Evolutionary conservation across 2,329 filamentous ascomycete species (phyloP).

Genomic region (Trichothecium roseum): DNA sequence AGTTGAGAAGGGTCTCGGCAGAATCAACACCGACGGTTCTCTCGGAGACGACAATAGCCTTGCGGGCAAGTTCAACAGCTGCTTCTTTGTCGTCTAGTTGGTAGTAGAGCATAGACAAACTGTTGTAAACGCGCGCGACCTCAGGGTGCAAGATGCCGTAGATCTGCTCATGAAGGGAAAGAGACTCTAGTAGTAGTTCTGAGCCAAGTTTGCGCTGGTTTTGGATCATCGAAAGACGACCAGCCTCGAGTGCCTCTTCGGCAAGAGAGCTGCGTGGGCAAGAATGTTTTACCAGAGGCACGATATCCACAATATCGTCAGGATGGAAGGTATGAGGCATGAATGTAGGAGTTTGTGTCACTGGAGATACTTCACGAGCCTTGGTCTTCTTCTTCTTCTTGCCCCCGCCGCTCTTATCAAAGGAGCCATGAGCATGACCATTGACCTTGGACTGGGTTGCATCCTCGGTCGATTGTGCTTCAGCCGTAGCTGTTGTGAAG

Average conservation of each 20-base stretch:
- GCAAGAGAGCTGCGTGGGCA: constrained; percentile 82
- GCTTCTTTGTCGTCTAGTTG: constrained; percentile 96
- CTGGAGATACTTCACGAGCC: constrained; percentile 41
- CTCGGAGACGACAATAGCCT: constrained; percentile 93
- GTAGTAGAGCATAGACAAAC: constrained; percentile 90
- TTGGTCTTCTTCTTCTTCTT: constrained; percentile 55
- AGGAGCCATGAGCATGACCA: constrained; percentile 14
- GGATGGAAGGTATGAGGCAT: constrained; percentile 50
- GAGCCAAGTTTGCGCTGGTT: constrained; percentile 93
- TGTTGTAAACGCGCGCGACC: constrained; percentile 91
- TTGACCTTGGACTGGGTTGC: constrained; percentile 25
- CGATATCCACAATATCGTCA: constrained; percentile 83
- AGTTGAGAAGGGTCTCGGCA: constrained; percentile 86
- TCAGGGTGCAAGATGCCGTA: constrained; percentile 96
- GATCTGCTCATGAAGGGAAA: constrained; percentile 96
- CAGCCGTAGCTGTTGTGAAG: constrained; percentile 20
- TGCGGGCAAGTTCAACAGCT: constrained; percentile 88
- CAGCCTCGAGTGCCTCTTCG: constrained; percentile 91
- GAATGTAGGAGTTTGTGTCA: constrained; percentile 23
- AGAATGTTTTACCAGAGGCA: constrained; percentile 93
- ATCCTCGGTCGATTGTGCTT: constrained; percentile 15
- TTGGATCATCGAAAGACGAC: constrained; percentile 90
- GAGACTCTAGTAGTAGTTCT: constrained; percentile 87
- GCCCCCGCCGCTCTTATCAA: constrained; percentile 29
- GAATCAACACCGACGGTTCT: constrained; percentile 89